Percentiles rank a stretch among this genome's conserved stretches.
Evolutionary conservation across 148 eudicot species (phyloP).

Genomic region (Persicaria tinctoria): DNA sequence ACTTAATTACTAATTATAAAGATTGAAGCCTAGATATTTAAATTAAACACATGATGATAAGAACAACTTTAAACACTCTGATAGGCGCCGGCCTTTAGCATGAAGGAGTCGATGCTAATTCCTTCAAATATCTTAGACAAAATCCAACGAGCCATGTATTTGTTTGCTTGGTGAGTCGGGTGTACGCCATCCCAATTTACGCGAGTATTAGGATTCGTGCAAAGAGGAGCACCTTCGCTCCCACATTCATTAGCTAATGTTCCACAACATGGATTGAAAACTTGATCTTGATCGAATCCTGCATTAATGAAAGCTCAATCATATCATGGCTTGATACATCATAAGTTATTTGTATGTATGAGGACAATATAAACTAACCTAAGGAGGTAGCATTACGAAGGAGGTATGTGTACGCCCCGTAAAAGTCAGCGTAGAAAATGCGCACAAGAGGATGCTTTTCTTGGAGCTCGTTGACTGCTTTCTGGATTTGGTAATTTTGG

Average conservation of each 20-base stretch:
- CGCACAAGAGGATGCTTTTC: conserved; percentile 10
- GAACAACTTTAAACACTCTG: too few relatives aligned
- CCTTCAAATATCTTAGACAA: too few relatives aligned
- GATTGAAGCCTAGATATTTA: too few relatives aligned
- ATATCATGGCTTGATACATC: background rate
- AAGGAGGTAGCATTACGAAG: conserved; percentile 13
- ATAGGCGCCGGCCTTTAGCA: too few relatives aligned
- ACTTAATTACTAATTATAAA: too few relatives aligned
- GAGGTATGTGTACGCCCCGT: conserved; percentile 10
- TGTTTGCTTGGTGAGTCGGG: background rate
- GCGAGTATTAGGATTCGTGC: background rate
- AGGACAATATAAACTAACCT: background rate
- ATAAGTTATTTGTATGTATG: background rate
- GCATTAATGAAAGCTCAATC: background rate
- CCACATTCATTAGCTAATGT: background rate
- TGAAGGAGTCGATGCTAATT: too few relatives aligned
- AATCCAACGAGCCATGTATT: background rate
- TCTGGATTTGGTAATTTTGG: conserved; percentile 17
- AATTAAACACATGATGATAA: too few relatives aligned
- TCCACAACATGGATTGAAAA: background rate
- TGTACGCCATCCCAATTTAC: background rate
- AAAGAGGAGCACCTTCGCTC: background rate
- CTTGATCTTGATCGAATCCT: background rate
- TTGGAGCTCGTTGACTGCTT: conserved; percentile 9
- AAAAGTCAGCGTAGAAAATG: conserved; percentile 23